Evolutionary conservation across 805 yeast genomes (phyloP), one percentile per base, ranked within the genome.

Genomic region (Pichia eremophila): DNA sequence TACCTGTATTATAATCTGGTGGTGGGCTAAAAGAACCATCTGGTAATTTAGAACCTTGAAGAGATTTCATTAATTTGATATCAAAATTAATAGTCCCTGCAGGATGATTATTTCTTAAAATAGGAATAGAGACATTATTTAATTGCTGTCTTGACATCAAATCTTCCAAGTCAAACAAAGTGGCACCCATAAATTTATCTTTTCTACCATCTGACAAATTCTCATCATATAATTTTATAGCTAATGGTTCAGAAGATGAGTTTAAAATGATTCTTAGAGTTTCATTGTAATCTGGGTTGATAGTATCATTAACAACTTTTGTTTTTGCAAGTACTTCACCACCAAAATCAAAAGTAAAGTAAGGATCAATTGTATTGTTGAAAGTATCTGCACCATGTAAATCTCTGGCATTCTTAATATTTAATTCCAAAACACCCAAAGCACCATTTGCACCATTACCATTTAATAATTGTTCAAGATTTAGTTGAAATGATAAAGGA

Each of bases 1-100:
- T 81, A 74, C 99, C 99, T 15, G 97, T 88, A 67, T 91, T 91
- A 62, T 87, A 77, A 54, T 88, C 96, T 41, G 96, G 96, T 41
- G 95, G 85, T 43, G 95, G 88, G 54, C 80, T 82, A 46, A 76
- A 72, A 3, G 90, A 82, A 44, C 96, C 96, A 64, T 88, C 96
- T 4, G 86, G 82, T 49, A 76, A 73, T 51, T 77, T 68, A 55
- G 71, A 64, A 48, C 78, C 72, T 66, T 78, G 72, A 51, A 88
- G 67, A 14, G 93, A 82, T 39, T 95, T 93, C 73, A 81, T 80
- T 69, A 75, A 85, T 53, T 79, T 78, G 56, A 85, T 72, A 52
- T 85, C 89, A 62, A 81, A 86, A 7, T 64, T 65, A 40, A 93
- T 67, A 43, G 74, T 73, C 54, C 98, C 99, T 32, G 87, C 83